phyloP scores from a whole-genome alignment of 2,329 filamentous ascomycete species.

The Calonectria honghensis region DNA sequence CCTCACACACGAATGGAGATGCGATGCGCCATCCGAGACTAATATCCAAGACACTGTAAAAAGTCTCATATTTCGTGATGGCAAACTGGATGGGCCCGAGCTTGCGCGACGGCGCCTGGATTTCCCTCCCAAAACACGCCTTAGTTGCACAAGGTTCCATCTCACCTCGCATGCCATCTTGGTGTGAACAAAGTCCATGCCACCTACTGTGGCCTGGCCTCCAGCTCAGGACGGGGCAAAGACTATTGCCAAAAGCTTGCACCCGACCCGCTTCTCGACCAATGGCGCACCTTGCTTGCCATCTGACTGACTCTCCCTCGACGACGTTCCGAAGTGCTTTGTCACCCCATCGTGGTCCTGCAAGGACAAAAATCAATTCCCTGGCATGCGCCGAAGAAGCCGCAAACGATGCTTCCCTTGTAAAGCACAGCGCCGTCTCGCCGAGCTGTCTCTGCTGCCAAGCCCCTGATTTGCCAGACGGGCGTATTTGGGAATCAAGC shows the following conservation, averaged over 20 bases:
- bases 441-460: slow-evolving; percentile 39
- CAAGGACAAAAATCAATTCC: slow-evolving; percentile 39
- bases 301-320: slow-evolving; percentile 44
- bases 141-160: slow-evolving; percentile 48
- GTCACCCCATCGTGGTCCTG: slow-evolving; percentile 35
- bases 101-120: slow-evolving; percentile 36
- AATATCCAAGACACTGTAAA: slow-evolving; percentile 43
- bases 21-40: slow-evolving; percentile 43
- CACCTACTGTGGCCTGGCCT: slow-evolving; percentile 41
- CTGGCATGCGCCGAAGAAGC: slow-evolving; percentile 42
- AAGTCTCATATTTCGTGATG: slow-evolving; percentile 35
- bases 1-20: slow-evolving; percentile 44
- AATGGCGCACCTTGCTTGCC: slow-evolving; percentile 38
- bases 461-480: slow-evolving; percentile 33
- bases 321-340: slow-evolving; percentile 30
- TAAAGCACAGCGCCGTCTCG: slow-evolving; percentile 43
- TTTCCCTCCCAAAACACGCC: slow-evolving; percentile 35
- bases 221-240: slow-evolving; percentile 40
- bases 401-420: slow-evolving; percentile 45
- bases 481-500: slow-evolving; percentile 28
- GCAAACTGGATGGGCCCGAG: slow-evolving; percentile 34
- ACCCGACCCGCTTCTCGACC: slow-evolving; percentile 38
- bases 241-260: slow-evolving; percentile 51
- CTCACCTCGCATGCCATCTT: slow-evolving; percentile 36
- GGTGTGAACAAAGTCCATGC: slow-evolving; percentile 43